phyloP scores from a whole-genome alignment of 148 eudicot species.

The Rhododendron griersonianum region DNA sequence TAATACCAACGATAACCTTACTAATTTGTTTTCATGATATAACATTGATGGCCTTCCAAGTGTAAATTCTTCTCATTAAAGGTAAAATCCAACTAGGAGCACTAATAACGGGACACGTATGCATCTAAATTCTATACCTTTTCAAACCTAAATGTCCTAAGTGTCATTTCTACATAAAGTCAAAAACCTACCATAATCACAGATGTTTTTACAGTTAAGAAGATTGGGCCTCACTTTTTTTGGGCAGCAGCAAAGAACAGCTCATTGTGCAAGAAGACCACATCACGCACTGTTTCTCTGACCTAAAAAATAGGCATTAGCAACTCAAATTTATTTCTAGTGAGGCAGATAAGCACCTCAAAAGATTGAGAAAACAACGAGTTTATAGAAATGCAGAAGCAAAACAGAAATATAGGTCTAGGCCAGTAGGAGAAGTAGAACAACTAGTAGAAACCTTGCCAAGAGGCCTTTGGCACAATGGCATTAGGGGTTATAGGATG shows the following conservation, averaged over 20 bases:
- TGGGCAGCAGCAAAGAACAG: slow-evolving; percentile 75
- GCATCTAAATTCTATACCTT: background rate
- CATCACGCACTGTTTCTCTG: slow-evolving; percentile 79
- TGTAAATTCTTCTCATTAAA: background rate
- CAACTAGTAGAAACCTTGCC: background rate
- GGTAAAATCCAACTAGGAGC: background rate
- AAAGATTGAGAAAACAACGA: background rate
- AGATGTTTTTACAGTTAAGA: background rate
- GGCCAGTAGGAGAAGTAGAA: background rate
- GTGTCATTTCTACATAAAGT: background rate
- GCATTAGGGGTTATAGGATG: too few species aligned
- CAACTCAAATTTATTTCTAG: background rate
- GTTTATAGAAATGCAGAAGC: background rate
- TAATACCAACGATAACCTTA: background rate
- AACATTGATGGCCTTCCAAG: background rate
- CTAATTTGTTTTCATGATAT: background rate
- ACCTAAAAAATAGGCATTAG: slow-evolving; percentile 43
- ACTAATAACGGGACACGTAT: background rate
- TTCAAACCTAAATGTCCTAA: background rate
- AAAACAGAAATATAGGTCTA: background rate
- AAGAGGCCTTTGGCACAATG: too few species aligned
- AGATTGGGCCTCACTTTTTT: slow-evolving; percentile 55
- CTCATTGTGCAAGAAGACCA: slow-evolving; percentile 81
- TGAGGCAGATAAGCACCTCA: background rate
- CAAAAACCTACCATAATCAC: background rate